A percentile compares a stretch with the other conserved stretches of the same genome.
Conservation (phyloP, 495 filamentous ascomycete species). For the Trichoderma reesei region DNA sequence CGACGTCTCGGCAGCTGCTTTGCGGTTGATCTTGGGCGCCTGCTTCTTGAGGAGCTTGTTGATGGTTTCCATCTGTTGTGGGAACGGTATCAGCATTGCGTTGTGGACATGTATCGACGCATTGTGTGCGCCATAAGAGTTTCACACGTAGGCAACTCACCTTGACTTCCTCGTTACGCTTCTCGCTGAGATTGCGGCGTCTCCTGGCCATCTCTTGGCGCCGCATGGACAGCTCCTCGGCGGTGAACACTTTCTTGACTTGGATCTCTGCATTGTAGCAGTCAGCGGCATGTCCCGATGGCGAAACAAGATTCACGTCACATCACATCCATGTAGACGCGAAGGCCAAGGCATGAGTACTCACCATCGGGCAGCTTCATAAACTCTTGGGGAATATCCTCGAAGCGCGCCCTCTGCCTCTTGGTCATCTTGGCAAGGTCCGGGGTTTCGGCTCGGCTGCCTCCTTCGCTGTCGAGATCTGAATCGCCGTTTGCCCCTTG, state of each 20-base stretch:
- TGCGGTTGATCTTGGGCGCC: slow-evolving; percentile 70
- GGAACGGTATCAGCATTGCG: background rate
- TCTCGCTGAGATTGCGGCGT: slow-evolving; percentile 92
- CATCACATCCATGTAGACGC: background rate
- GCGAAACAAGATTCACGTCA: background rate
- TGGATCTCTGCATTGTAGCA: slow-evolving; percentile 58
- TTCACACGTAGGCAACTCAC: slow-evolving; percentile 30
- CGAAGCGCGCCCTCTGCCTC: slow-evolving; percentile 65
- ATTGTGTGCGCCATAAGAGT: too few species aligned
- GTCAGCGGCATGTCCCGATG: background rate
- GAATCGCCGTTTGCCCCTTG: slow-evolving; percentile 43
- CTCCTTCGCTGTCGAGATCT: slow-evolving; percentile 58
- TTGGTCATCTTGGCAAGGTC: slow-evolving; percentile 83
- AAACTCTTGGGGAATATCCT: slow-evolving; percentile 46
- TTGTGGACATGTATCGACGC: background rate
- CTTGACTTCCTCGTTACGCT: slow-evolving; percentile 98
- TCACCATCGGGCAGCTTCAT: slow-evolving; percentile 72
- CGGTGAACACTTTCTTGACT: slow-evolving; percentile 85
- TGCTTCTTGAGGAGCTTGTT: slow-evolving; percentile 95
- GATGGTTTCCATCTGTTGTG: slow-evolving; percentile 88
- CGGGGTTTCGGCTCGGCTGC: slow-evolving; percentile 51
- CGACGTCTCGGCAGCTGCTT: slow-evolving; percentile 40
- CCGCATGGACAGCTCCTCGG: slow-evolving; percentile 91
- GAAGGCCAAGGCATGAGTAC: background rate
- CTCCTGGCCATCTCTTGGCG: slow-evolving; percentile 93